Evolutionary conservation across 495 filamentous ascomycete species (phyloP).

Genomic region (Penicillium dipodomyicola): DNA sequence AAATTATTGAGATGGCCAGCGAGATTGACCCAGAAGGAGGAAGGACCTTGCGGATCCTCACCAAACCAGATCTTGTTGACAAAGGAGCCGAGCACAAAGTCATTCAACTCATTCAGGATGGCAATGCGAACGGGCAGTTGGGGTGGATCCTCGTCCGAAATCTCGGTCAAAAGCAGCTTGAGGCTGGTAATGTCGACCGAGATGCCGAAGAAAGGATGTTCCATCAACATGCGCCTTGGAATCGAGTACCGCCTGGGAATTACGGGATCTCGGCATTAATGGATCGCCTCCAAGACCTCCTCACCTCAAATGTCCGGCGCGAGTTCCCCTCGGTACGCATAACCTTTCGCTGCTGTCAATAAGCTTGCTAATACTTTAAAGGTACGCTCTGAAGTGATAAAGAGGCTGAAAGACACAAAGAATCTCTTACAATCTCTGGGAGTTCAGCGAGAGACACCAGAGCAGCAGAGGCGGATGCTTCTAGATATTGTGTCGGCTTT

Average conservation of each 20-base stretch:
- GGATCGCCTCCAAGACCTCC: slow-evolving; percentile 24
- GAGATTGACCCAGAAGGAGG: too few species aligned
- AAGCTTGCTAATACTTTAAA: slow-evolving; percentile 5
- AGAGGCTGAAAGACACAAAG: slow-evolving; percentile 34
- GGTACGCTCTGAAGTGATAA: slow-evolving; percentile 47
- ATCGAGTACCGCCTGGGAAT: slow-evolving; percentile 38
- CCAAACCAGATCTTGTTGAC: too few species aligned
- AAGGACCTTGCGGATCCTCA: too few species aligned
- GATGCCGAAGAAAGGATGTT: slow-evolving; percentile 27
- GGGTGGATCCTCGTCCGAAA: slow-evolving; percentile 17
- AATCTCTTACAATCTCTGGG: slow-evolving; percentile 44
- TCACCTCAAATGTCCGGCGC: slow-evolving; percentile 45
- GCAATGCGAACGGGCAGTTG: slow-evolving; percentile 21
- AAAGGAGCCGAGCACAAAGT: too few species aligned
- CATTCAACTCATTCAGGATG: slow-evolving; percentile 10
- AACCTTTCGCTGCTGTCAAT: not conserved
- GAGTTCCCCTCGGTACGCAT: slow-evolving; percentile 50
- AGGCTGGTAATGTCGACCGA: slow-evolving; percentile 12
- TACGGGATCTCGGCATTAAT: slow-evolving; percentile 52
- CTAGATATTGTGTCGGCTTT: slow-evolving; percentile 42
- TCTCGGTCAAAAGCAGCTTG: slow-evolving; percentile 36
- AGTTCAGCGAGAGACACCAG: slow-evolving; percentile 35
- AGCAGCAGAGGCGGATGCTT: slow-evolving; percentile 47
- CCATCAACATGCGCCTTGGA: slow-evolving; percentile 41
- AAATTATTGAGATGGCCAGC: too few species aligned